Evolutionary conservation across 495 filamentous ascomycete genomes (phyloP).

Genomic region (Penicillium tannophilum): DNA sequence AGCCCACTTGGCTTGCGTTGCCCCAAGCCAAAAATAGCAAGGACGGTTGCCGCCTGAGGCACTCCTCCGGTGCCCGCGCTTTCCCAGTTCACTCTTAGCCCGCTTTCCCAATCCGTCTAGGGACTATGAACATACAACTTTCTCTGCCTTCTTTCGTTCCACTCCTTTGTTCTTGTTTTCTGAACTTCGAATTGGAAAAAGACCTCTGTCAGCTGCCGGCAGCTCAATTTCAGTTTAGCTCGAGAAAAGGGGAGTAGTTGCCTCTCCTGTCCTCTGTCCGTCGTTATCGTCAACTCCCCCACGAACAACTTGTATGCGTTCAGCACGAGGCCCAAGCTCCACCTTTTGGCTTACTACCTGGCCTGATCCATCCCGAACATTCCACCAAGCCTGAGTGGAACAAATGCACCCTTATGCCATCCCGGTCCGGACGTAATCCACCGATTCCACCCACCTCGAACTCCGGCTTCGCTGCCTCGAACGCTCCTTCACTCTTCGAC

Average conservation of each 20-base stretch:
- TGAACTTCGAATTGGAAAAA: not conserved
- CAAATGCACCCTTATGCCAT: constrained; percentile 46
- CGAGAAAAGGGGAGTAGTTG: not conserved
- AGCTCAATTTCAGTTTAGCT: not conserved
- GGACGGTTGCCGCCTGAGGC: constrained; percentile 19
- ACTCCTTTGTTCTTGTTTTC: constrained; percentile 11
- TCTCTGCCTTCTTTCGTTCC: not conserved
- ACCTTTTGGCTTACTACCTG: constrained; percentile 8
- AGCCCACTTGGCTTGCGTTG: not conserved
- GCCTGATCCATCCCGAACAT: constrained; percentile 7
- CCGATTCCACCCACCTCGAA: constrained; percentile 35
- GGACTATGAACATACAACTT: constrained; percentile 26
- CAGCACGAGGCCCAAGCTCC: constrained; percentile 18
- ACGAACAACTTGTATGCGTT: constrained; percentile 21
- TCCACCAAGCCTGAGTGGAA: constrained; percentile 2
- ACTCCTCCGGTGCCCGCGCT: not conserved
- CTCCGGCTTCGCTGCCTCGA: constrained; percentile 22
- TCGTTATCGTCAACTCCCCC: constrained; percentile 18
- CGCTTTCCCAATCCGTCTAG: constrained; percentile 32
- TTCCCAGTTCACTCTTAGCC: constrained; percentile 15
- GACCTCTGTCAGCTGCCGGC: not conserved
- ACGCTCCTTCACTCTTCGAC: constrained; percentile 18
- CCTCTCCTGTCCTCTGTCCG: not conserved
- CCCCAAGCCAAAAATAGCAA: constrained; percentile 26
- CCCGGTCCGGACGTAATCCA: constrained; percentile 38